phyloP scores from a whole-genome alignment of 2,329 filamentous ascomycete species.

The Fusarium burgessii region DNA sequence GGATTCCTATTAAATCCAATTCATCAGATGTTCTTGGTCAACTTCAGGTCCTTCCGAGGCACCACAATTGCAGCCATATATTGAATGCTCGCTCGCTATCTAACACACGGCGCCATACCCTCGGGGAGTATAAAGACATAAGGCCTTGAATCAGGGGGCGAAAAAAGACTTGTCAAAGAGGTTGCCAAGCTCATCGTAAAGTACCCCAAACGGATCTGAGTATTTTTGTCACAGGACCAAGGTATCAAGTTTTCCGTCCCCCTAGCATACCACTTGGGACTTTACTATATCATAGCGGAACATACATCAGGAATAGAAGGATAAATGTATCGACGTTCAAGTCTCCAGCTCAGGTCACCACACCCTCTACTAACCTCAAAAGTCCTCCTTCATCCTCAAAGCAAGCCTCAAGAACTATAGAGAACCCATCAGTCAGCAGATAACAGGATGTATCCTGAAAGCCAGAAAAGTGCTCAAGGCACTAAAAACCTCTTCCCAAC shows the following conservation, averaged over 20 bases:
- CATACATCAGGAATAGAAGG: not conserved
- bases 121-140: no score
- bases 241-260: no score
- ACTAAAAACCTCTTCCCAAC: slow-evolving; percentile 38
- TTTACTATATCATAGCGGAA: not conserved
- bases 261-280: not conserved
- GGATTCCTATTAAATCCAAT: rapidly evolving
- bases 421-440: slow-evolving; percentile 46
- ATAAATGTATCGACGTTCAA: slow-evolving; percentile 58
- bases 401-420: slow-evolving; percentile 12
- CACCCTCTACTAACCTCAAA: slow-evolving; percentile 45
- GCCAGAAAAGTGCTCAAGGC: slow-evolving; percentile 55
- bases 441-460: slow-evolving; percentile 55
- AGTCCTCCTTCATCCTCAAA: slow-evolving; percentile 6
- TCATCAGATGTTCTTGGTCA: not conserved
- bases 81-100: not conserved
- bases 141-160: no score
- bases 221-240: no score
- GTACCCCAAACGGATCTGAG: no score
- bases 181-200: no score
- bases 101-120: no score
- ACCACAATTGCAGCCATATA: not conserved
- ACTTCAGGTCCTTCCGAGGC: no score
- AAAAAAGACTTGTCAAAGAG: no score
- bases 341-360: slow-evolving; percentile 50